Evolutionary conservation across 352 stramenopile species (phyloP), one percentile per base, ranked within the genome.

Genomic region (Saprolegnia diclina): DNA sequence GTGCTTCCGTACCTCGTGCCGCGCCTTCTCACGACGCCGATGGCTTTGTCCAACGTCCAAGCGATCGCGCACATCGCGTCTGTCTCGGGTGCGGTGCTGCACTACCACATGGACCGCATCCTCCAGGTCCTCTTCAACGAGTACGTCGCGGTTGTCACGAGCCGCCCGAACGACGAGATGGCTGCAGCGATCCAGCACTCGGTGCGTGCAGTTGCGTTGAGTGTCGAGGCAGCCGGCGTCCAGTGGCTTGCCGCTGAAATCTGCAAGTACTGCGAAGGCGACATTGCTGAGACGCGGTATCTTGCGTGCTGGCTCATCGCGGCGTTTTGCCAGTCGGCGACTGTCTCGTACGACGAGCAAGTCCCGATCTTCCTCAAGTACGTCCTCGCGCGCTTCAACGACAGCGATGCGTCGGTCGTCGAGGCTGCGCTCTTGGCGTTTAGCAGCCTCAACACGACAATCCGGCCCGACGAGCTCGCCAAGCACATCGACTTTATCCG

Each of bases 1-100:
- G 82, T 99, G 61, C 79, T 99, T 29, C 90, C 96, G 61, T 98
- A 98, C 75, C 84, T 99, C 64, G 94, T 99, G 54, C 97, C 97
- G 18, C 93, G 91, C 54, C 76, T 99, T 46, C 77, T 99, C 24
- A 90, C 88, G 65, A 86, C 78, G 38, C 97, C 97, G 10, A 83
- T 99, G 52, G 92, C 87, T 32, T 76, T 78, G 9, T 92, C 89
- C 37, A 87, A 98, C 21, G 87, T 96, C 6, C 83, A 91, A 44
- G 95, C 97, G 45, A 74, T 99, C 56, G 90, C 82, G 6, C 94
- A 89, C 5, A 96, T 99, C 64, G 92, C 96, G 5, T 80, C 96
- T 68, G 96, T 96, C 29, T 98, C 97, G 0, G 88, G 90, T 32
- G 72, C 83, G 18, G 92, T 97, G 16, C 95, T 99, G 46, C 92